These are phyloP conservation scores for Phytophthora nicotianae DNA, from an alignment of 352 stramenopile species.

Conservation along the genomic window DNA sequence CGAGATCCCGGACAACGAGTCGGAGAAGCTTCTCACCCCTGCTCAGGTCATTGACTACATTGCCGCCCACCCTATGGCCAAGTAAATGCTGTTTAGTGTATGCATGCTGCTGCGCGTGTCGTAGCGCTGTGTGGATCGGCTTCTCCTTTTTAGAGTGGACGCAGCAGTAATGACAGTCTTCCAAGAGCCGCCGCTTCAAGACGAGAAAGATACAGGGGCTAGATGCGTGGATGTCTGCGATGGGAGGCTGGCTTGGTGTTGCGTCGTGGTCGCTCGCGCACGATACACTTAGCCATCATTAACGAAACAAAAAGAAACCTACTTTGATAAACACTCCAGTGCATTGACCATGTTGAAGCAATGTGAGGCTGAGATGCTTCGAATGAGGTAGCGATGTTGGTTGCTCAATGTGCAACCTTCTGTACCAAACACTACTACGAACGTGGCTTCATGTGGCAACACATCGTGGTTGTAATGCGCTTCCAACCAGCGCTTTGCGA, in stretches of 20 bases:
- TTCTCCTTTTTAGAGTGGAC: slow-evolving; percentile 1
- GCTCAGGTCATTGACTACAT: slow-evolving; percentile 99
- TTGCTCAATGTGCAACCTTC: not conserved
- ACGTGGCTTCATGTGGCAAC: not conserved
- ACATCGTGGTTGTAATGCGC: not conserved
- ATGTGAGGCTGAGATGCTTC: slow-evolving; percentile 9
- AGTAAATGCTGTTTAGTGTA: slow-evolving; percentile 82
- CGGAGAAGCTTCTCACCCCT: slow-evolving; percentile 98
- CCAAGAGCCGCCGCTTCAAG: slow-evolving; percentile 15
- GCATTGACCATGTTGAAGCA: slow-evolving; percentile 22
- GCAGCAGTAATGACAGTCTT: slow-evolving; percentile 17
- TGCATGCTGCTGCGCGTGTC: slow-evolving; percentile 13
- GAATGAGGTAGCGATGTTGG: not conserved
- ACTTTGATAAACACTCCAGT: slow-evolving; percentile 35
- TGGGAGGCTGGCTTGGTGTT: slow-evolving; percentile 7
- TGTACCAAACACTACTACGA: not conserved
- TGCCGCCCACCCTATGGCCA: slow-evolving; percentile 98
- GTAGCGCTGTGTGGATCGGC: slow-evolving; percentile 7
- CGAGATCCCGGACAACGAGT: slow-evolving; percentile 99
- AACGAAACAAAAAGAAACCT: slow-evolving; percentile 37
- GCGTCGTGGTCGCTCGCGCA: slow-evolving; percentile 2
- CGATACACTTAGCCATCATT: slow-evolving; percentile 32
- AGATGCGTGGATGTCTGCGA: slow-evolving; percentile 4
- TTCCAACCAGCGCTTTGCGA: not conserved
- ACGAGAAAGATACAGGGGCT: slow-evolving; percentile 38